A percentile compares a stretch with the other conserved stretches of the same genome.
Conservation (phyloP, 2,329 filamentous ascomycete genomes). For the Stachybotrys chlorohalonatus region DNA sequence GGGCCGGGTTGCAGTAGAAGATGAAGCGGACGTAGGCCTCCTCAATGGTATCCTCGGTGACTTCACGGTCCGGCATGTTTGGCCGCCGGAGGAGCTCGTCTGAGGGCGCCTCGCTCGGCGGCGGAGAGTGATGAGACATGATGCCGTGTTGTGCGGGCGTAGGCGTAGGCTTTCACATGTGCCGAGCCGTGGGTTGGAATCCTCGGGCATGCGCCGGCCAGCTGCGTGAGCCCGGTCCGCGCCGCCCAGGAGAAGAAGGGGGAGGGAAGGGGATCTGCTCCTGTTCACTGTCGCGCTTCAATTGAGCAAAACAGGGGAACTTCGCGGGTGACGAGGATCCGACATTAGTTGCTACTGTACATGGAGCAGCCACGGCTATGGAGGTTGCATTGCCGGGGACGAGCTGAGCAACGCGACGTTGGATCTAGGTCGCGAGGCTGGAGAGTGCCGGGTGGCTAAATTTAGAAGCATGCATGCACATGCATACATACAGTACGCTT, state of each 20-base stretch:
- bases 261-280: too few species aligned
- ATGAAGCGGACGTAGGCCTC: constrained; percentile 80
- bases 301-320: too few species aligned
- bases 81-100: constrained; percentile 9
- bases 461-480: not conserved
- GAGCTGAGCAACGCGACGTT: not conserved
- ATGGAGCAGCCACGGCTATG: too few species aligned
- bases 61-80: constrained; percentile 54
- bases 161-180: not conserved
- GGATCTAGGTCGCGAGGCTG: not conserved
- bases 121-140: not conserved
- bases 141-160: not conserved
- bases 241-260: not conserved
- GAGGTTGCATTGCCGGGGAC: not conserved
- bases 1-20: constrained; percentile 80
- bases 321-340: too few species aligned
- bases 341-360: constrained; percentile 1
- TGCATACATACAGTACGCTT: not conserved
- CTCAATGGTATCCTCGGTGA: constrained; percentile 64
- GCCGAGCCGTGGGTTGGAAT: not conserved
- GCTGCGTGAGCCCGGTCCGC: not conserved
- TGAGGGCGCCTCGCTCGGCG: constrained; percentile 4
- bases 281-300: too few species aligned
- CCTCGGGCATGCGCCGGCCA: too few species aligned
- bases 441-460: not conserved